Evolutionary conservation across 1,139 yeast genomes (phyloP), one percentile per base, ranked within the genome.

Genomic region (Saccharomyces pastorianus): DNA sequence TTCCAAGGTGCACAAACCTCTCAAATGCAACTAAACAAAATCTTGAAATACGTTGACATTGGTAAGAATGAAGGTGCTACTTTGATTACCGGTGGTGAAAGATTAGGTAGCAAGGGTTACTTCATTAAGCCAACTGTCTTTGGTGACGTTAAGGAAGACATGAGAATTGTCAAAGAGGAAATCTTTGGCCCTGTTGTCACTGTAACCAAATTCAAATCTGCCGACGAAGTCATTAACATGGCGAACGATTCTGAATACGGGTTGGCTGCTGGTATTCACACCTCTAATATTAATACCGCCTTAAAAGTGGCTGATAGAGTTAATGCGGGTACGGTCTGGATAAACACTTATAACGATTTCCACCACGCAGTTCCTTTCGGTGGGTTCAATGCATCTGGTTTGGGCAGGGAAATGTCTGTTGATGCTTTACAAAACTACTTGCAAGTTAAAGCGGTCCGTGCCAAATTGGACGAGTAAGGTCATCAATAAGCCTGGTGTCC

Each of bases 61-160:
- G 86, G 85, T 72, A 78, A 77, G 67, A 62, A 71, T 46, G 84
- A 81, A 72, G 86, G 86, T 69, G 85, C 85, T 50, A 74, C 74
- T 50, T 65, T 81, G 58, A 65, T 80, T 55, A 71, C 83, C 59
- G 86, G 86, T 71, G 86, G 86, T 76, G 76, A 73, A 62, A 77
- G 83, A 73, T 52, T 68, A 27, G 81, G 78, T 54, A 56, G 68
- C 56, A 81, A 80, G 70, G 90, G 90, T 62, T 84, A 70, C 75
- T 85, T 81, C 64, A 71, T 85, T 58, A 74, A 79, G 69, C 90
- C 91, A 69, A 85, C 91, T 49, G 76, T 85, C 57, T 84, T 85
- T 63, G 78, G 82, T 59, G 82, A 83, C 65, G 88, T 83, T 58
- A 73, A 69, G 46, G 84, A 80, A 65, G 74, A 79, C 60, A 82